Evolutionary conservation across 2,329 filamentous ascomycete genomes (phyloP), one percentile per base, ranked within the genome.

Genomic region (Myriosclerotinia duriaeana): DNA sequence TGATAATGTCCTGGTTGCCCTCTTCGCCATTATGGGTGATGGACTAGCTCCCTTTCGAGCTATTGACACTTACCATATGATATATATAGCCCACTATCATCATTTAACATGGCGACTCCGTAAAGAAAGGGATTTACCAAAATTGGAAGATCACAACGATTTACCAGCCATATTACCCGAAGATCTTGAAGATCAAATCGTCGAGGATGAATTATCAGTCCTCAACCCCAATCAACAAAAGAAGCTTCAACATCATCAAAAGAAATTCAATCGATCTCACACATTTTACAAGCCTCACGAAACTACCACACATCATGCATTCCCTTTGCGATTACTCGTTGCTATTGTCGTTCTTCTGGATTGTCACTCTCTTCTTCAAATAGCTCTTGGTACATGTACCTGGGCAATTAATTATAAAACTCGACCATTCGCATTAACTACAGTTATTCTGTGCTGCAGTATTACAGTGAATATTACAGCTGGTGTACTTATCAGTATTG

Each of bases 281-380:
- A 93, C 90, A 7, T 96, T 94, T 77, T 96, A 96, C 81, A 93
- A 93, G 73, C 91, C 92, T 0, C 89, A 96, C 77, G 92, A 96
- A 78, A 96, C 92, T 0, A 82, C 86, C 44, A 96, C 92, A 0
- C 92, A 96, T 75, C 83, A 87, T 74, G 89, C 92, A 0, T 96
- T 96, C 69, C 91, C 92, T 0, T 80, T 93, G 1, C 83, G 84
- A 42, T 81, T 92, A 7, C 86, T 96, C 42, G 83, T 95, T 48
- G 87, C 90, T 66, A 88, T 94, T 67, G 89, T 94, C n/a, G 81
- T 91, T 8, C 80, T 96, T 2, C 83, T 95, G 3, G 92, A 96
- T 76, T 88, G 85, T 69, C 92, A 96, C 78, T 92, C 89, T 5
- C 81, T 90, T 44, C 83, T 96, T 52, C 92, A 96, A 75, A 91